Conservation (phyloP, 1,139 yeast species). For the Dujonia santamariae region DNA sequence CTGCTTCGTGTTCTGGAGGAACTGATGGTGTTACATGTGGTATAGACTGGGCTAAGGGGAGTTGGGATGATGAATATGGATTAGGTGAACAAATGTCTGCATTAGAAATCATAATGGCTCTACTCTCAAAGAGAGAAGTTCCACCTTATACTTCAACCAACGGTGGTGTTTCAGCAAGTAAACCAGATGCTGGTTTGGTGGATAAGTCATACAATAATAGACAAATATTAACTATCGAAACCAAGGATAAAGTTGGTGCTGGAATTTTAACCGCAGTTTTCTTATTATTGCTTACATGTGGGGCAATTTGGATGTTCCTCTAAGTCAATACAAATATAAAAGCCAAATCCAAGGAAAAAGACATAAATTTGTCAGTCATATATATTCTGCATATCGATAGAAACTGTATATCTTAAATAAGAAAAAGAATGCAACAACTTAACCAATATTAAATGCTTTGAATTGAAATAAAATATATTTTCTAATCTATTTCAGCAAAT, state of each 20-base stretch:
- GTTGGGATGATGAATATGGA: constrained; percentile 68
- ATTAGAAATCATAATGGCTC: constrained; percentile 54
- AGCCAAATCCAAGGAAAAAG: too few species aligned
- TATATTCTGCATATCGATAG: too few species aligned
- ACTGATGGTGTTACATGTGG: constrained; percentile 75
- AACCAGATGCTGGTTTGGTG: constrained; percentile 46
- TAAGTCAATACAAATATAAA: too few species aligned
- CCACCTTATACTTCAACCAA: constrained; percentile 36
- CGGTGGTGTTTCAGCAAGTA: constrained; percentile 44
- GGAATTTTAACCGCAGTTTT: constrained; percentile 43
- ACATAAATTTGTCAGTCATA: too few species aligned
- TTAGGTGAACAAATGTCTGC: constrained; percentile 81
- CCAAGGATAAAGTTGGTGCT: constrained; percentile 47
- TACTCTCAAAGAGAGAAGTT: constrained; percentile 19
- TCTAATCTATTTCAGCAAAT: too few species aligned
- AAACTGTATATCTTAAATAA: too few species aligned
- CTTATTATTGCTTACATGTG: constrained; percentile 12
- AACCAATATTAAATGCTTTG: too few species aligned
- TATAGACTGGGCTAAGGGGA: constrained; percentile 51
- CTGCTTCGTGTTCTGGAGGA: constrained; percentile 71
- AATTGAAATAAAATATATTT: too few species aligned
- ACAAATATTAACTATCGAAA: constrained; percentile 28
- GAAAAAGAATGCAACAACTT: too few species aligned
- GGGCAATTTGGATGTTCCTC: constrained; percentile 3
- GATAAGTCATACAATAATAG: constrained; percentile 23